A percentile compares a stretch with the other conserved stretches of the same genome.
Evolutionary conservation across 345 rosid species (phyloP).

Genomic region (Rhizophora mangle): DNA sequence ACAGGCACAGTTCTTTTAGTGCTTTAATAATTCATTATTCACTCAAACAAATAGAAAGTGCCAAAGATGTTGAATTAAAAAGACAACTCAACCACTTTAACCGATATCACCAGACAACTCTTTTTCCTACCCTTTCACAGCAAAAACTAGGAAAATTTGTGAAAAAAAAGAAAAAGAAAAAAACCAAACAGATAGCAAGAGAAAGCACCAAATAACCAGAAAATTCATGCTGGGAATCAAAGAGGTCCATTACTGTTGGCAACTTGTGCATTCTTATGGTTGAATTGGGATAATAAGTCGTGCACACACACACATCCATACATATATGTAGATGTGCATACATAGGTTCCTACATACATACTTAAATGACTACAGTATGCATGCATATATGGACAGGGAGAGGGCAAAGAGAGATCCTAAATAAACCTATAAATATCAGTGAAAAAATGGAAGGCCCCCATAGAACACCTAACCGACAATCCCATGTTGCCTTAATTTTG

Average conservation of each 20-base stretch:
- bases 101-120: no score
- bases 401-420: no score
- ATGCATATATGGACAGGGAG: no score
- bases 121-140: not conserved
- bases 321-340: not conserved
- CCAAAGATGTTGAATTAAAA: not conserved
- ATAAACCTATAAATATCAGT: no score
- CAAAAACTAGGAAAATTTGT: not conserved
- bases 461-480: no score
- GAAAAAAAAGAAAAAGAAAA: not conserved
- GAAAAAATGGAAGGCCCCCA: no score
- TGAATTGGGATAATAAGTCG: not conserved
- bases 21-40: no score
- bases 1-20: no score
- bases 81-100: not conserved
- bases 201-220: constrained; percentile 1
- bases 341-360: no score
- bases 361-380: not conserved
- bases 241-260: not conserved
- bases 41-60: constrained; percentile 1
- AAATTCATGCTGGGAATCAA: not conserved
- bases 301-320: not conserved
- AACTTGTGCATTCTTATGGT: not conserved
- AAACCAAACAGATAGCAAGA: not conserved
- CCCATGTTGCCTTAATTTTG: no score